Evolutionary conservation across 768 basidiomycete species (phyloP).

Genomic region (Nidularia sp.): DNA sequence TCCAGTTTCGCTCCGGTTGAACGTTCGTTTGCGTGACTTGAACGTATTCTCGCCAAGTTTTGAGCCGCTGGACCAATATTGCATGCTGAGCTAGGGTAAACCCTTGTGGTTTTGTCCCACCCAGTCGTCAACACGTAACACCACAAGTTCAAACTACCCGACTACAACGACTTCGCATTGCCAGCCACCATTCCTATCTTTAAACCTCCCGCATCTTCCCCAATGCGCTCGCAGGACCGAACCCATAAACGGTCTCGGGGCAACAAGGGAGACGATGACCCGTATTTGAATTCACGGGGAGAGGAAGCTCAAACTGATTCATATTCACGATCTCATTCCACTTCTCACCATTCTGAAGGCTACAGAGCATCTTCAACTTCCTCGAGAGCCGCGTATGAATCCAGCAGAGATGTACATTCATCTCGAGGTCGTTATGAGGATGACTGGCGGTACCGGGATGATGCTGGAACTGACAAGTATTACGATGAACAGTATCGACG

Average conservation of each 20-base stretch:
- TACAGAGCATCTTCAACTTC: conserved; percentile 42
- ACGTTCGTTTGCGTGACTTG: no score
- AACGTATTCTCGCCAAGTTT: no score
- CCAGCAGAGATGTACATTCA: conserved; percentile 46
- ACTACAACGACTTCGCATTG: conserved; percentile 8
- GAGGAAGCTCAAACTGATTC: conserved; percentile 51
- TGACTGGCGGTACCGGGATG: conserved; percentile 47
- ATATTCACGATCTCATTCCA: conserved; percentile 46
- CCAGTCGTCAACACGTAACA: conserved; percentile 26
- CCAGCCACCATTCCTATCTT: conserved; percentile 14
- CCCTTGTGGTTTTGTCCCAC: conserved; percentile 25
- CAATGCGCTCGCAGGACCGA: conserved; percentile 41
- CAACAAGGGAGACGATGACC: conserved; percentile 49
- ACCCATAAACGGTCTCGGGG: conserved; percentile 49
- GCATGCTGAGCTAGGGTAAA: conserved; percentile 15
- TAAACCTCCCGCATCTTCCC: conserved; percentile 11
- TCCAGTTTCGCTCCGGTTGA: conserved; percentile 2
- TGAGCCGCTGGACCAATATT: no score
- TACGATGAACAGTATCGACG: conserved; percentile 50
- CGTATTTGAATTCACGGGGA: conserved; percentile 40
- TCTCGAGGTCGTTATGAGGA: conserved; percentile 50
- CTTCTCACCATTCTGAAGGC: conserved; percentile 43
- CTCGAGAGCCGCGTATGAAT: conserved; percentile 36
- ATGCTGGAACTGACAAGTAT: conserved; percentile 39
- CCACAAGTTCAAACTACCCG: no score